Percentiles rank a stretch among this genome's conserved stretches.
Conservation (phyloP, 495 filamentous ascomycete genomes). For the Hypomontagnella submonticulosa region DNA sequence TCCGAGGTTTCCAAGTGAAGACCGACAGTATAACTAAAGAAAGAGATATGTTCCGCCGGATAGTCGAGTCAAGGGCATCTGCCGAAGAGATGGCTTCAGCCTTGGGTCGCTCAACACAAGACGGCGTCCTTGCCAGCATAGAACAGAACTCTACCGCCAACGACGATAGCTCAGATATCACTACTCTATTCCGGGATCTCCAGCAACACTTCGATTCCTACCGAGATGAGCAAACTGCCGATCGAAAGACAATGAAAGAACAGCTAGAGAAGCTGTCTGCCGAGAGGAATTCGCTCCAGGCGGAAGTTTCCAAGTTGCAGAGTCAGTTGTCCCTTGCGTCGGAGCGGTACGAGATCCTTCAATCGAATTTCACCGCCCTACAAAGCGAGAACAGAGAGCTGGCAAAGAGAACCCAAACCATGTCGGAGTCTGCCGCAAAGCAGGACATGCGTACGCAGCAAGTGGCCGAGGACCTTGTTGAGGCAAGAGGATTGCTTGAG, state of each 20-base stretch:
- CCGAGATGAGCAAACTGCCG: constrained; percentile 81
- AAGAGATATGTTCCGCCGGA: constrained; percentile 95
- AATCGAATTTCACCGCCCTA: constrained; percentile 82
- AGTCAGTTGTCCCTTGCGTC: constrained; percentile 83
- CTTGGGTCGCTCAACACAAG: constrained; percentile 72
- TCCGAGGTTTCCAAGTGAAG: constrained; percentile 78
- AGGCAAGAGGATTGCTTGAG: constrained; percentile 81
- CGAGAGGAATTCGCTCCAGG: constrained; percentile 83
- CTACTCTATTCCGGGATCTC: constrained; percentile 79
- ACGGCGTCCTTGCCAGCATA: constrained; percentile 62
- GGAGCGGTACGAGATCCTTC: constrained; percentile 90
- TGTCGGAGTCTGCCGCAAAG: constrained; percentile 85
- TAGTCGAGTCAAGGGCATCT: constrained; percentile 77
- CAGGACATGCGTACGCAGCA: constrained; percentile 91
- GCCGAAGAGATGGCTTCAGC: constrained; percentile 69
- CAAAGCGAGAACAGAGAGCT: constrained; percentile 86
- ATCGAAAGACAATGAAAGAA: constrained; percentile 82
- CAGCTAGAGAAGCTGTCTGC: constrained; percentile 84
- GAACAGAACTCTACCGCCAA: constrained; percentile 56
- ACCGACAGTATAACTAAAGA: constrained; percentile 94
- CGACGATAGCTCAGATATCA: constrained; percentile 68
- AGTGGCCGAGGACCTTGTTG: constrained; percentile 91
- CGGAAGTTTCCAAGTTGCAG: constrained; percentile 77
- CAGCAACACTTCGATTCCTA: constrained; percentile 92
- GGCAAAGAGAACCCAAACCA: constrained; percentile 76